Evolutionary conservation across 2,329 filamentous ascomycete genomes (phyloP).

Genomic region (Byssoonygena ceratinophila): DNA sequence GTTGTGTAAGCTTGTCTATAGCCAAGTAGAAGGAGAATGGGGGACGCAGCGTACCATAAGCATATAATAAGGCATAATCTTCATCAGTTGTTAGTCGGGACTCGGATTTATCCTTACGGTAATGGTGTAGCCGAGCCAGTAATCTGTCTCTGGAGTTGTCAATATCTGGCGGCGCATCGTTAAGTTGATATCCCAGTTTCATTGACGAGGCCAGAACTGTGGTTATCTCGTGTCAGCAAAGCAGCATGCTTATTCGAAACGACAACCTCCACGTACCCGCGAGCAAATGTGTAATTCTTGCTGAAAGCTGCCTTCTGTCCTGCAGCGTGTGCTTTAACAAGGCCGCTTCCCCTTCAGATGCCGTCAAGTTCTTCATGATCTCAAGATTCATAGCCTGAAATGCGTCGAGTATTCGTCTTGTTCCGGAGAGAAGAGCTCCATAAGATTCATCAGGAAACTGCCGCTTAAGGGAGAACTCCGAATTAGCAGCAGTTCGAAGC

Average conservation of each 20-base stretch:
- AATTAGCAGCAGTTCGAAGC: slow-evolving; percentile 60
- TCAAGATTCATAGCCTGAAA: slow-evolving; percentile 96
- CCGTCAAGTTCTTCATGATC: slow-evolving; percentile 64
- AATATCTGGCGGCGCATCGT: slow-evolving; percentile 76
- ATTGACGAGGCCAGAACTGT: slow-evolving; percentile 81
- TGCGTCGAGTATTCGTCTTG: slow-evolving; percentile 74
- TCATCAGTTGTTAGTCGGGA: slow-evolving; percentile 39
- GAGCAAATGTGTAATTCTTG: slow-evolving; percentile 79
- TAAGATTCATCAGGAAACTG: slow-evolving; percentile 71
- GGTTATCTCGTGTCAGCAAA: slow-evolving; percentile 33
- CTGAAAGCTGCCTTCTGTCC: slow-evolving; percentile 71
- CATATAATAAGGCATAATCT: slow-evolving; percentile 87
- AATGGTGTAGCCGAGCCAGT: slow-evolving; percentile 78
- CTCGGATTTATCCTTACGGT: slow-evolving; percentile 56
- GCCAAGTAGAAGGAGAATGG: background rate
- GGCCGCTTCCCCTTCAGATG: slow-evolving; percentile 69
- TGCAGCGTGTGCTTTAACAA: slow-evolving; percentile 67
- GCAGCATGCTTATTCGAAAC: background rate
- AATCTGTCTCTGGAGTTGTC: slow-evolving; percentile 69
- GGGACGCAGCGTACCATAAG: slow-evolving; percentile 69
- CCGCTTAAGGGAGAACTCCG: slow-evolving; percentile 78
- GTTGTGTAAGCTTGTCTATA: background rate
- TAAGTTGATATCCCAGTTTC: slow-evolving; percentile 88
- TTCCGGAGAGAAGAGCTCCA: slow-evolving; percentile 64
- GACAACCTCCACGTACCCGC: slow-evolving; percentile 37